Base-by-base conservation (phyloP, 2,329 filamentous ascomycete genomes). In the Diaporthe sp. region DNA sequence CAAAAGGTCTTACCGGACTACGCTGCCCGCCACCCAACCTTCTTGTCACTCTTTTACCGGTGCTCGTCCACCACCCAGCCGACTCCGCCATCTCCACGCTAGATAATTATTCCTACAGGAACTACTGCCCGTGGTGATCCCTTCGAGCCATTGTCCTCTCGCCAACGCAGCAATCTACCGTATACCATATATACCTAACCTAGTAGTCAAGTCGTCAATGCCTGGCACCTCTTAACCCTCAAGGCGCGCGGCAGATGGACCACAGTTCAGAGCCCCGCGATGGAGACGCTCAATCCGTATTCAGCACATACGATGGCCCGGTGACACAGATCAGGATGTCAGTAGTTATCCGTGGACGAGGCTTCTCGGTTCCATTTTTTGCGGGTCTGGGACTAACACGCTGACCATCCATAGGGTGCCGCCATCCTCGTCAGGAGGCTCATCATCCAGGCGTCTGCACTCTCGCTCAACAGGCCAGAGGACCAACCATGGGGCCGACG, bases 161-260 rank as follows among this genome's bases (percentile, higher is more conserved):
- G 22, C 22, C 15, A 34, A 4, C 39, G 34, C 34, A 42, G 8
- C 65, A 65, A 65, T 65, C 39, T 22, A 42, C 47, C 60, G 25
- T 65, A 47, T 65, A 47, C 25, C 55, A 55, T 55, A 34, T 7
- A 34, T 34, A 34, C 34, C 34, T 34, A 71, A 22, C 42, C 44
- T 47, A 44, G 15, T 22, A 53, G 22, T 55, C 37, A 39, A 25
- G 47, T 67, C 72, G 60, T 63, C 60, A 67, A 75, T 75, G 73
- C 73, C 73, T 72, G 37, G 4, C 49, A 37, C 73, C 49, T 72
- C 37, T n/a, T 34, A 47, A 49, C 20, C 34, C 49, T 61, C 61
- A 67, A 72, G 68, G 73, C 58, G 47, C 47, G 73, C 49, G 67
- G 67, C 67, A 75, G 51, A 73, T 73, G 67, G 55, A 75, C 58